phyloP scores from a whole-genome alignment of 208 protist species.

The Tritrichomonas foetus region DNA sequence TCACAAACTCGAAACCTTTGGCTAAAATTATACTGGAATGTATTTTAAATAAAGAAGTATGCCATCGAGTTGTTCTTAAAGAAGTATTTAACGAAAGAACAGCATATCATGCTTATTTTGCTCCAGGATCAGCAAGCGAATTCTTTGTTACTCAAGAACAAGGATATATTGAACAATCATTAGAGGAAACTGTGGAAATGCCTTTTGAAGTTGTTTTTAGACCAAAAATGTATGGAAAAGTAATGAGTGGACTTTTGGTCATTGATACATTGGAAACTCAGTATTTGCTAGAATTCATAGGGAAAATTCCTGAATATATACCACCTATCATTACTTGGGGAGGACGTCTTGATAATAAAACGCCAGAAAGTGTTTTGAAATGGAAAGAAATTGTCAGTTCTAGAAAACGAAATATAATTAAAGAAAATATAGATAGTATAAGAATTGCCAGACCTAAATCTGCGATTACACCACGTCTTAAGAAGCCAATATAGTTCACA shows the following conservation, averaged over 20 bases:
- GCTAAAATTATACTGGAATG: not conserved
- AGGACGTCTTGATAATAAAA: too few relatives aligned
- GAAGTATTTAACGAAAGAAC: not conserved
- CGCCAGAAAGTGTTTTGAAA: too few relatives aligned
- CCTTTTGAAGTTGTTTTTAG: not conserved
- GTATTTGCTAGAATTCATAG: not conserved
- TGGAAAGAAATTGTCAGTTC: too few relatives aligned
- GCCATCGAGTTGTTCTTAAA: not conserved
- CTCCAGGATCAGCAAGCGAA: not conserved
- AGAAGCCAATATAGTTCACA: too few relatives aligned
- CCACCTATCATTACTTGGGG: not conserved
- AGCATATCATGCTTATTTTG: not conserved
- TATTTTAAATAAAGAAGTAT: not conserved
- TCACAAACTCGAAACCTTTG: not conserved
- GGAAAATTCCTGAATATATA: not conserved
- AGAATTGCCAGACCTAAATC: not conserved
- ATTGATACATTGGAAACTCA: conserved; percentile 14
- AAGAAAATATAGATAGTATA: not conserved
- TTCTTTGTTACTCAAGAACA: not conserved
- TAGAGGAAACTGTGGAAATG: not conserved
- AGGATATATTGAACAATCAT: not conserved
- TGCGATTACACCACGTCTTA: too few relatives aligned
- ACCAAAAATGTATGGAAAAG: conserved; percentile 35
- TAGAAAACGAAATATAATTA: not conserved
- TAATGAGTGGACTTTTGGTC: not conserved